Base-by-base conservation (phyloP, 1,284 basidiomycete genomes). In the Coniferiporia sulphurascens region DNA sequence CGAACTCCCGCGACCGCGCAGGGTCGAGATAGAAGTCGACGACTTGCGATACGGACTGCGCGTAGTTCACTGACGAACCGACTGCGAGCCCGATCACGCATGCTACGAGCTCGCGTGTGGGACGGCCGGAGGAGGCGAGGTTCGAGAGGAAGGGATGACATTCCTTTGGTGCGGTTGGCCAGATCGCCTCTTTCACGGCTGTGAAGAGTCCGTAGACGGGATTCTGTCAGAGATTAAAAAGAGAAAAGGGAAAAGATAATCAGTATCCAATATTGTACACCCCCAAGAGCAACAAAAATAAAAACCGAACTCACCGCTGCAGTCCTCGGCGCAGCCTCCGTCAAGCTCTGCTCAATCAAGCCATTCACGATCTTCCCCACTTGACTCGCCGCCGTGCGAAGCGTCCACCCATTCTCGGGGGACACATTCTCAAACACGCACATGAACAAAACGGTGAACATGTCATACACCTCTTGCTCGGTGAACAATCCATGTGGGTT, bases 41-140 rank as follows among this genome's bases (percentile, higher is more conserved):
- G 43, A 66, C 63, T 35, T 69, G 67, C 46, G 64, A 63, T 13
- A 64, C 48, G 22, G 64, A 66, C 59, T 79, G 78, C 4, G 78
- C 75, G 49, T 76, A 73, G 64, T 77, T 78, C 19, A 80, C 75
- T 6, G 77, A 75, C 8, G 74, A 72, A 1, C 77, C 74, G 15
- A 82, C 75, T 4, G 78, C 78, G 6, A 83, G 68, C 0, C 79
- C 78, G 13, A 84, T 66, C 17, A 80, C 74, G 49, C 73, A 75
- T 3, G 77, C 76, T 12, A 79, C 69, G 21, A 82, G 58, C 45
- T 80, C 72, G 34, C 76, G 73, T 48, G 73, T 58, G 8, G 77
- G 75, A 4, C 75, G 69, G 2, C 76, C 76, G 3, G 75, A 73
- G 1, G 71, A 70, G 0, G 76, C 70, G 1, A 84, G 70, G 22